A percentile compares a stretch with the other conserved stretches of the same genome.
Conservation (phyloP, 1,284 basidiomycete species). For the Megacollybia platyphylla region DNA sequence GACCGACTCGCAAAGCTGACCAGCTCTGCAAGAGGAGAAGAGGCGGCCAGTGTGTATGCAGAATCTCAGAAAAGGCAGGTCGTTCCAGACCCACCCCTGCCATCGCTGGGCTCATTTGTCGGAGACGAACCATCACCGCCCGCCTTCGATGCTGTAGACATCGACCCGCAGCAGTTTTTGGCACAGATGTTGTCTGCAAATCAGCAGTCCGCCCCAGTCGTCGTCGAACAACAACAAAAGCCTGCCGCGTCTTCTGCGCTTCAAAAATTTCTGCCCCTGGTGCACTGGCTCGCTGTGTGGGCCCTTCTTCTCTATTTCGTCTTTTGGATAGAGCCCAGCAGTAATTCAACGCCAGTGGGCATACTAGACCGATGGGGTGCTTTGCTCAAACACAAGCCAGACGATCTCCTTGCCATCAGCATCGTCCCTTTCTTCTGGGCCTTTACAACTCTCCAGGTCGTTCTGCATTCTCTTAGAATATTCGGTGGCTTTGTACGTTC, state of each 20-base stretch:
- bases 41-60: constrained; percentile 15
- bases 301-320: constrained; percentile 53
- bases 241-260: constrained; percentile 26
- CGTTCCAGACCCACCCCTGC: constrained; percentile 27
- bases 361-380: constrained; percentile 5
- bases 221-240: constrained; percentile 1
- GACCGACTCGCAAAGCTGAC: constrained; percentile 68
- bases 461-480: constrained; percentile 57
- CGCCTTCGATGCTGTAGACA: constrained; percentile 47
- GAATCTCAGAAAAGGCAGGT: not conserved
- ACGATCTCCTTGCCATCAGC: constrained; percentile 27
- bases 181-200: constrained; percentile 42
- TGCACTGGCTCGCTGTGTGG: constrained; percentile 56
- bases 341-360: constrained; percentile 14
- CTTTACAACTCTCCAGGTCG: constrained; percentile 57
- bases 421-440: constrained; percentile 63
- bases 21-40: constrained; percentile 61
- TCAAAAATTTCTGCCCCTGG: constrained; percentile 48
- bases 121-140: constrained; percentile 44
- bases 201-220: not conserved
- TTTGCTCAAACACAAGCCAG: constrained; percentile 42
- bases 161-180: constrained; percentile 54
- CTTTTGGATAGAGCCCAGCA: constrained; percentile 42
- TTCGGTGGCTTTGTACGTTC: constrained; percentile 51
- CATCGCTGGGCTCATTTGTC: constrained; percentile 34